Evolutionary conservation across 2,329 filamentous ascomycete species (phyloP), one percentile per base, ranked within the genome.

Genomic region (Curvularia sp.): DNA sequence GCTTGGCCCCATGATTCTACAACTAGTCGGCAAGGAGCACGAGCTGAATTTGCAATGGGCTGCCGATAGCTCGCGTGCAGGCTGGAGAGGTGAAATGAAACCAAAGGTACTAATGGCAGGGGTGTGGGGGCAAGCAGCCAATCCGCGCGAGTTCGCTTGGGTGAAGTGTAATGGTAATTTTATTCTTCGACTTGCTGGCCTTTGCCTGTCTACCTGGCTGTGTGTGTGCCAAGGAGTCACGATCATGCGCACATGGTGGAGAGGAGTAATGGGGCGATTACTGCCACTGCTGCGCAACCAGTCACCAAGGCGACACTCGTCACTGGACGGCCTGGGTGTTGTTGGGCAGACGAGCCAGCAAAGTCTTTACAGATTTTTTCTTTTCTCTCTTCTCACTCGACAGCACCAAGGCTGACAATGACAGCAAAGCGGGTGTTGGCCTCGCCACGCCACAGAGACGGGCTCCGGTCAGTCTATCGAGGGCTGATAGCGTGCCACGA

Each of bases 161-260:
- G 60, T 45, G 59, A 58, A 59, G 54, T 64, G 55, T 66, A 63
- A 64, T 65, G 50, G 66, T 65, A 71, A 71, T 71, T 63, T 67
- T 60, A 63, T 47, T 55, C 49, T 61, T 43, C 49, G 54, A 47
- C 27, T 49, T 43, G 39, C 27, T 49, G 27, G 55, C 54, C 55
- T 57, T 30, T 30, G n/a, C 28, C 43, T 36, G 32, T 13, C 32
- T 36, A 15, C 32, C 3, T n/a, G 25, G 8, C 52, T 62, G 55
- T 59, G 61, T 64, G 51, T 30, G 43, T 46, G 43, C 25, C 43
- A 46, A 60, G 30, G 52, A 41, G 21, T 38, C 51, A 49, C 55
- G 45, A 53, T 53, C 36, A 30, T 53, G 47, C 32, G 50, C 28
- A 8, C 19, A 6, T 34, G 18, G 28, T 34, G 34, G 49, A 53